Evolutionary conservation across 2,329 filamentous ascomycete genomes (phyloP).

Genomic region (Aureobasidium sp.): DNA sequence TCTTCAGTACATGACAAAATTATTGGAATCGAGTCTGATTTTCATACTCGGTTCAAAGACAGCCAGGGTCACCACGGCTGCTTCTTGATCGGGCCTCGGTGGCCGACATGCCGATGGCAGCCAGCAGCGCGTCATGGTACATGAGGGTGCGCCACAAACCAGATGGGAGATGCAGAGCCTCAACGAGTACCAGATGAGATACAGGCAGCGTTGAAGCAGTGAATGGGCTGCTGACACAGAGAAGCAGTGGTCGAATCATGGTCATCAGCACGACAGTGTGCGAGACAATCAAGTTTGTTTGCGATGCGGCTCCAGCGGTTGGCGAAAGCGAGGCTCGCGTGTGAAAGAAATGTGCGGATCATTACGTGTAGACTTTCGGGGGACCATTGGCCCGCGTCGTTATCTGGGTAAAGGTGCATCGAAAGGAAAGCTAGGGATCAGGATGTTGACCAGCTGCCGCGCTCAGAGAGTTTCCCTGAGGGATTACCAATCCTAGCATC

Average conservation of each 20-base stretch:
- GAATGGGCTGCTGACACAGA: neutral
- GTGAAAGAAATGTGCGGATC: neutral
- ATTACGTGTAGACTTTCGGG: slow-evolving; percentile 14
- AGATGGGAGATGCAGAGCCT: slow-evolving; percentile 1
- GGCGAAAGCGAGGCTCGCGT: neutral
- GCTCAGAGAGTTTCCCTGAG: neutral
- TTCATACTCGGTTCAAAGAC: neutral
- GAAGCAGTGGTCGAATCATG: neutral
- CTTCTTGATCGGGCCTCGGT: neutral
- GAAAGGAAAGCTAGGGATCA: neutral
- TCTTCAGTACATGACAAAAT: neutral
- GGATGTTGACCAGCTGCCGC: neutral
- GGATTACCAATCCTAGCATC: slow-evolving; percentile 10
- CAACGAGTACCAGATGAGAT: neutral
- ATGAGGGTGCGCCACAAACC: neutral
- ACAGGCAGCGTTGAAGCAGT: neutral
- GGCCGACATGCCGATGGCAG: neutral
- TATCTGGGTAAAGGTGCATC: slow-evolving; percentile 2
- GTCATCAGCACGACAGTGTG: neutral
- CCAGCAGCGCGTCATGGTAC: neutral
- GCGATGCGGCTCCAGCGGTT: neutral
- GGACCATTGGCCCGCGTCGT: neutral
- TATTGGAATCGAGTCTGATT: neutral
- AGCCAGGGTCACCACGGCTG: neutral
- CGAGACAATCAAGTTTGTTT: neutral